A percentile compares a stretch with the other conserved stretches of the same genome.
Evolutionary conservation across 306 rosid genomes (phyloP).

Genomic region (Nissolia schottii): DNA sequence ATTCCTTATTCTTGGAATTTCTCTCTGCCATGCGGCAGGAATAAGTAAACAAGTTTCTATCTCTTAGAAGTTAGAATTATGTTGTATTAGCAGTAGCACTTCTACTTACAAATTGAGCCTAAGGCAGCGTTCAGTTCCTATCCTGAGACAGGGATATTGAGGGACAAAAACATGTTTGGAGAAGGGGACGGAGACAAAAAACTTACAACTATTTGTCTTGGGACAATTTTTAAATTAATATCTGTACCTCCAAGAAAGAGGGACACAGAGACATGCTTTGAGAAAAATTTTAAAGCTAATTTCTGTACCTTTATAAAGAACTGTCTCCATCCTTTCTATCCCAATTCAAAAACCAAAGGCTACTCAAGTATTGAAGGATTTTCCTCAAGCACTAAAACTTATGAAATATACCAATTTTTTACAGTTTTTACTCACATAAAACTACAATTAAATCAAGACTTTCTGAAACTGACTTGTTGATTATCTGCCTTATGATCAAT

Average conservation of each 20-base stretch:
- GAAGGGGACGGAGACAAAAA: too few species aligned
- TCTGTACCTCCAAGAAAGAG: too few species aligned
- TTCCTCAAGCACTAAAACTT: not conserved
- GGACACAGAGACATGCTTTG: too few species aligned
- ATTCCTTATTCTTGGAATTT: not conserved
- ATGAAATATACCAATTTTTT: not conserved
- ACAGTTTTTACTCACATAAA: not conserved
- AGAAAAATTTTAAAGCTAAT: too few species aligned
- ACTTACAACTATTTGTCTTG: too few species aligned
- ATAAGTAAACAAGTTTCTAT: not conserved
- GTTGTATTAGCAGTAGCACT: not conserved
- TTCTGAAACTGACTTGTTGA: constrained; percentile 6
- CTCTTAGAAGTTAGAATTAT: not conserved
- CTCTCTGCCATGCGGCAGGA: constrained; percentile 2
- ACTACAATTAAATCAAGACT: not conserved
- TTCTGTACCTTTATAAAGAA: too few species aligned
- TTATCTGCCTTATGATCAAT: constrained; percentile 9
- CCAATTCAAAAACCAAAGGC: too few species aligned
- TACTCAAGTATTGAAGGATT: not conserved
- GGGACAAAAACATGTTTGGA: too few species aligned
- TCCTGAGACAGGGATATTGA: too few species aligned
- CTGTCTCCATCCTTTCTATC: too few species aligned
- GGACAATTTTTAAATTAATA: too few species aligned
- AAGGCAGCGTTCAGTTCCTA: too few species aligned
- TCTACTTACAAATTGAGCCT: not conserved